These are phyloP conservation scores for Crithidia mellificae DNA, from an alignment of 208 protist genomes.

Conservation along the genomic window DNA sequence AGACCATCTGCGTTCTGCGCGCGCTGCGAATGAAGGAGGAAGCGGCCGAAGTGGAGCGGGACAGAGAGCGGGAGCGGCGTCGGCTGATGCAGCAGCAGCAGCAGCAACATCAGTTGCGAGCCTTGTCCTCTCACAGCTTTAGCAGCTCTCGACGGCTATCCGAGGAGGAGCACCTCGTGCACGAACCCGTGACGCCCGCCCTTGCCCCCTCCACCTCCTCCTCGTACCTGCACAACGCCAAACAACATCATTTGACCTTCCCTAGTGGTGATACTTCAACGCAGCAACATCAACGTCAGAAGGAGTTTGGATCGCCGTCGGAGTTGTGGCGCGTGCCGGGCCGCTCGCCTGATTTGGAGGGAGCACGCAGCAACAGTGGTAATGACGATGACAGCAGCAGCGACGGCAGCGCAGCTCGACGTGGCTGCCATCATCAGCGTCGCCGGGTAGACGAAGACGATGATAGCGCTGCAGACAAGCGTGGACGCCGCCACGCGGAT, in stretches of 20 bases:
- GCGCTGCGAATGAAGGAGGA: slow-evolving; percentile 2
- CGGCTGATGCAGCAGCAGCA: slow-evolving; percentile 6
- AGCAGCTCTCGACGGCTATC: not conserved
- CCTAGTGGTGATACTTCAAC: too few species aligned
- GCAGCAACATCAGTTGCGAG: too few species aligned
- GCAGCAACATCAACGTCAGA: too few species aligned
- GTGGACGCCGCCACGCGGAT: too few species aligned
- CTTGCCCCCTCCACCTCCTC: not conserved
- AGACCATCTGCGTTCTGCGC: slow-evolving; percentile 18
- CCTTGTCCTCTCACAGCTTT: not conserved
- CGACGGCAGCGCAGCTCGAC: too few species aligned
- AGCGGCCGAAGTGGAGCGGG: not conserved
- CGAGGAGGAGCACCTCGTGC: not conserved
- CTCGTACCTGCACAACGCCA: too few species aligned
- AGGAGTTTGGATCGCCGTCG: too few species aligned
- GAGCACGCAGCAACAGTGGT: not conserved
- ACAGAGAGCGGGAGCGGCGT: not conserved
- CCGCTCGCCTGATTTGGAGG: not conserved
- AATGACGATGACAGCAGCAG: not conserved
- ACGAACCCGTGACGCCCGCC: slow-evolving; percentile 10
- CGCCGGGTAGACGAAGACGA: too few species aligned
- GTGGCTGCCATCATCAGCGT: too few species aligned
- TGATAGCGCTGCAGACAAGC: too few species aligned
- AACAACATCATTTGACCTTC: too few species aligned
- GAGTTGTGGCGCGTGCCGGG: not conserved